These are phyloP conservation scores for Gossypium herbaceum DNA, from an alignment of 345 rosid genomes.

Conservation along the genomic window DNA sequence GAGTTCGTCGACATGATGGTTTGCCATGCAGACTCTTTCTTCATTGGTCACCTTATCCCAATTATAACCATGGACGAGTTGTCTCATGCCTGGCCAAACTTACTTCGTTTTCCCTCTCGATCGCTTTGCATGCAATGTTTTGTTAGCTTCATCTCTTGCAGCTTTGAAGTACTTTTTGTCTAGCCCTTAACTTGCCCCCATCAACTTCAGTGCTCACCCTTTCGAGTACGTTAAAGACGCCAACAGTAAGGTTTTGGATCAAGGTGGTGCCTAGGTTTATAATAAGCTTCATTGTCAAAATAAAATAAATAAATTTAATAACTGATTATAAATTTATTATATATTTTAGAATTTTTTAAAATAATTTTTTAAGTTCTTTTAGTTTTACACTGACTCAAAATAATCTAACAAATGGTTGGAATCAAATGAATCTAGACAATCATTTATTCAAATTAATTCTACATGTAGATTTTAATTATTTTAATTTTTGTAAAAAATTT, in stretches of 20 bases:
- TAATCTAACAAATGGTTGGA: too few species aligned
- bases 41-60: constrained; percentile 71
- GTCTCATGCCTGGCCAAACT: constrained; percentile 58
- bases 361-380: too few species aligned
- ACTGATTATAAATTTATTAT: too few species aligned
- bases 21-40: constrained; percentile 81
- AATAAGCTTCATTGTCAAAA: constrained; percentile 20
- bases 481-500: too few species aligned
- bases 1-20: constrained; percentile 71
- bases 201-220: constrained; percentile 41
- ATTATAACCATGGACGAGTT: constrained; percentile 58
- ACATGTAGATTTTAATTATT: too few species aligned
- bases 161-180: constrained; percentile 32
- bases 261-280: constrained; percentile 56
- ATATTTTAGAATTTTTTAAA: too few species aligned
- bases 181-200: constrained; percentile 27
- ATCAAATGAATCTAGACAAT: too few species aligned
- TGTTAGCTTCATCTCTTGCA: constrained; percentile 60
- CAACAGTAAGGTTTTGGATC: constrained; percentile 45
- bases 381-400: too few species aligned
- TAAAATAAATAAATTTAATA: too few species aligned
- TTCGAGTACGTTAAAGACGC: constrained; percentile 47
- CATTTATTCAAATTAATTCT: too few species aligned
- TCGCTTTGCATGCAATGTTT: constrained; percentile 39
- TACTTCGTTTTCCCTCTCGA: constrained; percentile 81